A percentile compares a stretch with the other conserved stretches of the same genome.
Conservation (phyloP, 768 basidiomycete genomes). For the Termitomyces sp. region DNA sequence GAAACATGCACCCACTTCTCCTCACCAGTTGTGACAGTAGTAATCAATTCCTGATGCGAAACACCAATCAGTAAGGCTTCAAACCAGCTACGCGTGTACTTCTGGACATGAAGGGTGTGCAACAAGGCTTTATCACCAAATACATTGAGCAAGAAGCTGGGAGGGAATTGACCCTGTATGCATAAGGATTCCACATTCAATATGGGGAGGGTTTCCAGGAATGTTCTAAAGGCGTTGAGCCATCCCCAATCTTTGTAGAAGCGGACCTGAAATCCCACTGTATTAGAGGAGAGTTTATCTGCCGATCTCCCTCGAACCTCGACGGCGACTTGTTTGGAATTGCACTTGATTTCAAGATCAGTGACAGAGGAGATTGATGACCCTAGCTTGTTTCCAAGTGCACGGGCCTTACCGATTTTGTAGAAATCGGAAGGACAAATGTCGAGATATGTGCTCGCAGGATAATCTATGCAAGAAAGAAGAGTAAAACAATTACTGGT, state of each 20-base stretch:
- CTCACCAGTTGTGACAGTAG: neutral
- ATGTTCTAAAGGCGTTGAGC: neutral
- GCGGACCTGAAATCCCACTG: neutral
- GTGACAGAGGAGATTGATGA: neutral
- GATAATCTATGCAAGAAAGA: neutral
- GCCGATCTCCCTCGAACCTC: neutral
- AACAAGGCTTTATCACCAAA: neutral
- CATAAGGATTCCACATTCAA: neutral
- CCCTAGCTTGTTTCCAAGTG: neutral
- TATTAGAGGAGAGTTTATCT: neutral
- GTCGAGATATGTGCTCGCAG: neutral
- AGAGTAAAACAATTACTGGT: neutral
- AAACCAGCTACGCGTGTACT: neutral
- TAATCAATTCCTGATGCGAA: neutral
- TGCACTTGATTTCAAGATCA: neutral
- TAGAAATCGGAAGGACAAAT: neutral
- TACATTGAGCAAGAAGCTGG: neutral
- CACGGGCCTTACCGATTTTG: neutral
- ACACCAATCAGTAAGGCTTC: neutral
- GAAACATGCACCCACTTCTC: neutral
- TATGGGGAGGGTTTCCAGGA: neutral
- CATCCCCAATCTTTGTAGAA: neutral
- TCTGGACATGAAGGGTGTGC: neutral
- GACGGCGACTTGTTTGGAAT: neutral
- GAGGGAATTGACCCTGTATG: neutral